Percentiles rank a stretch among this genome's conserved stretches.
phyloP scores from a whole-genome alignment of 2,329 filamentous ascomycete genomes.

The Aaosphaeria pasadenensis region DNA sequence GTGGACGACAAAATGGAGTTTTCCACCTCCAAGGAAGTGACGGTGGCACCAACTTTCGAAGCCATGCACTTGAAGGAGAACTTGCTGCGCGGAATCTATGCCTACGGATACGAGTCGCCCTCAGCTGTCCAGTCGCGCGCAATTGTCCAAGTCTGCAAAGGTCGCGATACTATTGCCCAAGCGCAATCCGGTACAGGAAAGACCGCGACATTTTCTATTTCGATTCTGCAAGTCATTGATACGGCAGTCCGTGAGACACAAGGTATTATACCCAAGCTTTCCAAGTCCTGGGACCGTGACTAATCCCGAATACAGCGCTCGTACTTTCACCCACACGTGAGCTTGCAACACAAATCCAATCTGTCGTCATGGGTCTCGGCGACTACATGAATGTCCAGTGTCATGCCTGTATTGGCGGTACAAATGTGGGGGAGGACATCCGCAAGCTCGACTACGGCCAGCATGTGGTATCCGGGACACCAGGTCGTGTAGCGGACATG shows the following conservation, averaged over 20 bases:
- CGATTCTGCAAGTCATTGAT: slow-evolving; percentile 93
- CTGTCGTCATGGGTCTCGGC: slow-evolving; percentile 97
- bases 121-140: slow-evolving; percentile 97
- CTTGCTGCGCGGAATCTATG: slow-evolving; percentile 93
- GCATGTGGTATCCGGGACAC: slow-evolving; percentile 95
- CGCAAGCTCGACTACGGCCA: slow-evolving; percentile 96
- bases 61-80: slow-evolving; percentile 95
- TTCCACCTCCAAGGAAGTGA: slow-evolving; percentile 95
- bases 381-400: slow-evolving; percentile 99
- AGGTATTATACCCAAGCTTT: slow-evolving; percentile 30
- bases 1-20: slow-evolving; percentile 98
- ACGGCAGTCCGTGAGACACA: slow-evolving; percentile 90
- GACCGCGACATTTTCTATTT: slow-evolving; percentile 94
- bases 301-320: slow-evolving; percentile 55
- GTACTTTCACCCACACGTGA: slow-evolving; percentile 95
- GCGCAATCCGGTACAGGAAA: slow-evolving; percentile 97
- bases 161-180: slow-evolving; percentile 96
- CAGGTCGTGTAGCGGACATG: slow-evolving; percentile 91
- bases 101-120: slow-evolving; percentile 97
- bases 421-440: slow-evolving; percentile 97
- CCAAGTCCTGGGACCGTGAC: not conserved
- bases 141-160: slow-evolving; percentile 98
- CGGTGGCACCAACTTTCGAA: slow-evolving; percentile 74
- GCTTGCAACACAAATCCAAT: slow-evolving; percentile 96
- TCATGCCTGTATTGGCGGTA: slow-evolving; percentile 97